A percentile compares a stretch with the other conserved stretches of the same genome.
Evolutionary conservation across 1,284 basidiomycete species (phyloP).

Genomic region (Boletus hoseneyae): DNA sequence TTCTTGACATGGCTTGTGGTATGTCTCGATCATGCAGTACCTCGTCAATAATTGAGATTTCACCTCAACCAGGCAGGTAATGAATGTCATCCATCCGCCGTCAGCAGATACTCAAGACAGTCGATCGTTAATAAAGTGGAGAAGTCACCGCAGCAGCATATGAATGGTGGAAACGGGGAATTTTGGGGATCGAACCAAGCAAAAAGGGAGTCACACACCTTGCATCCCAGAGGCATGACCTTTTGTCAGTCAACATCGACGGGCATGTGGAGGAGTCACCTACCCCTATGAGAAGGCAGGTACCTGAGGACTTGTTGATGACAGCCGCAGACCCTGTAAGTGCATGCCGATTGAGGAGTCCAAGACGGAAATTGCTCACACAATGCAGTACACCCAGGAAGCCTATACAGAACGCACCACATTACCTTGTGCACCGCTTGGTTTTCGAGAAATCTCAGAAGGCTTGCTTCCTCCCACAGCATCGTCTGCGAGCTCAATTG

Average conservation of each 20-base stretch:
- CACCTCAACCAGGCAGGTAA: constrained; percentile 25
- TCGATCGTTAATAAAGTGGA: constrained; percentile 18
- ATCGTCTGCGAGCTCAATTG: constrained; percentile 16
- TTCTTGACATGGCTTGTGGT: constrained; percentile 33
- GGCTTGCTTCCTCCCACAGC: constrained; percentile 41
- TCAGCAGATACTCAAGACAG: constrained; percentile 7
- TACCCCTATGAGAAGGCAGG: not conserved
- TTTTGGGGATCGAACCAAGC: constrained; percentile 8
- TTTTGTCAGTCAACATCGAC: not conserved
- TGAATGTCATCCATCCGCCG: not conserved
- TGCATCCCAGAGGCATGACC: not conserved
- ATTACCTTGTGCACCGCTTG: constrained; percentile 45
- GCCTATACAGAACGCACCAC: constrained; percentile 49
- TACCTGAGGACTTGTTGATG: constrained; percentile 20
- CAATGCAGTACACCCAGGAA: constrained; percentile 45
- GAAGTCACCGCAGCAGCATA: constrained; percentile 26
- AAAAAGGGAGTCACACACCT: constrained; percentile 2
- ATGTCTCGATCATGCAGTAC: constrained; percentile 5
- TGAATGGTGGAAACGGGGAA: constrained; percentile 30
- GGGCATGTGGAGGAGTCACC: not conserved
- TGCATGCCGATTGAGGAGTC: not conserved
- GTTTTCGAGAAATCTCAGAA: constrained; percentile 52
- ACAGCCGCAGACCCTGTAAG: constrained; percentile 27
- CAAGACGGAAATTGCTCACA: constrained; percentile 1
- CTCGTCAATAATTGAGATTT: not conserved